Evolutionary conservation across 1,284 basidiomycete genomes (phyloP).

Genomic region (Rhodofomes roseus): DNA sequence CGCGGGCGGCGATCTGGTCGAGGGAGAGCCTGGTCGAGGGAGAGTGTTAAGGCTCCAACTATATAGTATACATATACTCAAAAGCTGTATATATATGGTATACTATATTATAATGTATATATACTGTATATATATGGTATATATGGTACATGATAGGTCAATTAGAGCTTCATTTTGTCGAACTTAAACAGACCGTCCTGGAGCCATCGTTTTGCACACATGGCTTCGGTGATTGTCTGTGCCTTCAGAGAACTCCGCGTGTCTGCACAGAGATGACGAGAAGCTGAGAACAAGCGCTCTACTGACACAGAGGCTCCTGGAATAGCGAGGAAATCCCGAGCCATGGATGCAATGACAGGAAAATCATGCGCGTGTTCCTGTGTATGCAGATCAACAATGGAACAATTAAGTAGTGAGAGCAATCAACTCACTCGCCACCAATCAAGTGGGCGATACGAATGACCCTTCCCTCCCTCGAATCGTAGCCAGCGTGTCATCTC

Average conservation of each 20-base stretch:
- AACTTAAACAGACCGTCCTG: slow-evolving; percentile 20
- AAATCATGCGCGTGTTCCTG: slow-evolving; percentile 18
- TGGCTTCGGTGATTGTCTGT: slow-evolving; percentile 23
- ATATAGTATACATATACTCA: not conserved
- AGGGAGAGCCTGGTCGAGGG: too few relatives aligned
- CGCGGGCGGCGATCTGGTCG: too few relatives aligned
- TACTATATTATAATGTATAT: too few relatives aligned
- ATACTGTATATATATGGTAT: not conserved
- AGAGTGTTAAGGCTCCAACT: not conserved
- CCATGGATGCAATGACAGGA: slow-evolving; percentile 26
- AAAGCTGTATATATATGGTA: not conserved
- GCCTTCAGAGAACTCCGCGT: slow-evolving; percentile 26
- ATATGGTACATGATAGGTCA: not conserved
- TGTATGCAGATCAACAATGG: not conserved
- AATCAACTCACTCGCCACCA: slow-evolving; percentile 17
- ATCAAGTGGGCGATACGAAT: slow-evolving; percentile 6
- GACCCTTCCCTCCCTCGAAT: not conserved
- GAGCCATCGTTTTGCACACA: slow-evolving; percentile 29
- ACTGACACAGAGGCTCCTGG: slow-evolving; percentile 31
- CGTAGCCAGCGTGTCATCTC: slow-evolving; percentile 1
- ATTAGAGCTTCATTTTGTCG: not conserved
- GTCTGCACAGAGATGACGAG: slow-evolving; percentile 28
- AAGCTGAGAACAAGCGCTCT: slow-evolving; percentile 31
- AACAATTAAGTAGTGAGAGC: not conserved
- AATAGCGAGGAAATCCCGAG: slow-evolving; percentile 30